Base-by-base conservation (phyloP, 1,284 basidiomycete genomes). In the Phlebopus sp. region DNA sequence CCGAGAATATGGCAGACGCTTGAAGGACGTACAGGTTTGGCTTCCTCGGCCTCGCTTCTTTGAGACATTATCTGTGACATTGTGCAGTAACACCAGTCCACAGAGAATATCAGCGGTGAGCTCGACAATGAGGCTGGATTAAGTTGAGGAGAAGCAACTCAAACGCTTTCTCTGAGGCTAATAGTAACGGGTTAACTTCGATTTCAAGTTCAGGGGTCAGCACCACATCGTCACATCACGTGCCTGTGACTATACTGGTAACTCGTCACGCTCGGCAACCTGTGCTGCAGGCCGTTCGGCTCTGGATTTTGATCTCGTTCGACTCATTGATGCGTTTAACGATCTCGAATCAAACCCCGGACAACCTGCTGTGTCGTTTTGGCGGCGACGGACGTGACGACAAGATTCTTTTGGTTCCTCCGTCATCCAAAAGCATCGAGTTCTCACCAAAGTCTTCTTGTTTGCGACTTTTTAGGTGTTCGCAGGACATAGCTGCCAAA, bases 331-430 rank as follows among this genome's bases (percentile, higher is more conserved):
- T 78, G 75, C 64, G 55, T 32, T 56, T 78, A 47, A 68, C 67
- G 9, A 60, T 81, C 51, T 65, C 70, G 25, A 81, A 81, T 50
- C 69, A 76, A 42, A 76, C 78, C 4, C 51, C 58, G 5, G 69
- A 74, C 23, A 51, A 46, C 30, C 55, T 79, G 36, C 42, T 59
- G 23, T 65, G 60, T 57, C 47, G 53, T 19, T 50, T 54, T 38
- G 53, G 44, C 37, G 44, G 40, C 18, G 36, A 30, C 2, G 40
- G 15, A 45, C 44, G 15, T 41, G 29, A 43, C 50, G 45, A 51
- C 19, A 37, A 50, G 27, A 34, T 58, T 38, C 39, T 65, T 19
- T 40, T 63, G 40, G 53, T 66, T 7, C 54, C 58, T 2, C 59
- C 58, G 6, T 51, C 59, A 37, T 63, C 63, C 8, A 51, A 61